phyloP scores from a whole-genome alignment of 768 basidiomycete genomes.

The Sporobolomyces roseus region DNA sequence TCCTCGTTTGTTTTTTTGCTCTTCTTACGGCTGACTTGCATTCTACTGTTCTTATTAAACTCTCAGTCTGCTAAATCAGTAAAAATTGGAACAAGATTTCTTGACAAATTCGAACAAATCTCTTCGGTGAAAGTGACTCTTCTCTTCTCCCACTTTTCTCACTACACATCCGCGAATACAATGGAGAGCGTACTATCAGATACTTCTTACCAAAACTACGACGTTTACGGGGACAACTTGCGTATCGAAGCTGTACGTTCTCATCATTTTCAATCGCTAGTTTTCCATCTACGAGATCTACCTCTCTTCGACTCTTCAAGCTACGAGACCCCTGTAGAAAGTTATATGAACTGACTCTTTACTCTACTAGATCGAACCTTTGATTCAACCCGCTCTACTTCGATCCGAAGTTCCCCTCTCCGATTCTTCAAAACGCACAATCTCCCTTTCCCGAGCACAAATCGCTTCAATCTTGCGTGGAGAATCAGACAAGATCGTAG shows the following conservation, averaged over 20 bases:
- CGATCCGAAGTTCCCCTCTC: slow-evolving; percentile 76
- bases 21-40: no score
- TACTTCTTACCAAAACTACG: slow-evolving; percentile 30
- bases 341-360: no score
- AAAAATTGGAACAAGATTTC: no score
- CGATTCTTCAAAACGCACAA: slow-evolving; percentile 63
- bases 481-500: slow-evolving; percentile 76
- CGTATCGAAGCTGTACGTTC: slow-evolving; percentile 28
- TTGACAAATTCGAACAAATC: no score
- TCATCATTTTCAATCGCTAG: background rate
- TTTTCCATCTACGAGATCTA: background rate
- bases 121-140: background rate
- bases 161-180: background rate
- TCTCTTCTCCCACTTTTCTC: background rate
- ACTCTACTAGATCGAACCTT: slow-evolving; percentile 34
- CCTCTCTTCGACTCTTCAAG: background rate
- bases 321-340: no score
- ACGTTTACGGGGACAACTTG: slow-evolving; percentile 38
- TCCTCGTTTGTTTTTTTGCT: no score
- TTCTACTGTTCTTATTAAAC: no score
- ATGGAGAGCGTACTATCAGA: slow-evolving; percentile 20
- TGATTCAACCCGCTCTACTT: slow-evolving; percentile 54
- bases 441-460: slow-evolving; percentile 71
- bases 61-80: background rate
- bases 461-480: slow-evolving; percentile 77